A percentile compares a stretch with the other conserved stretches of the same genome.
Conservation (phyloP, 371 early-diverging fungal species). For the Apophysomyces sp. region DNA sequence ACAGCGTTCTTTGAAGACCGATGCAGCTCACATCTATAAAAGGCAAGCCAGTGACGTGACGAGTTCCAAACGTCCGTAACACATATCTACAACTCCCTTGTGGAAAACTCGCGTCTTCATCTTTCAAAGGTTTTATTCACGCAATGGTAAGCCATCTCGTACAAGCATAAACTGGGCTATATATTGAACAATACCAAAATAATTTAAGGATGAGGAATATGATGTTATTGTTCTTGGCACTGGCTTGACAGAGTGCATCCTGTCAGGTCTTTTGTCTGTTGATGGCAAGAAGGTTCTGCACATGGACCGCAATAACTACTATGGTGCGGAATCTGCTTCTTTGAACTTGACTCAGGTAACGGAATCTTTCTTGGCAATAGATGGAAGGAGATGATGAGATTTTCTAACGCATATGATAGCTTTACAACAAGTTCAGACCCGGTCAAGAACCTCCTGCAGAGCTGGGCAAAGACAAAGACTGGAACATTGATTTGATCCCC, state of each 20-base stretch:
- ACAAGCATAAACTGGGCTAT: background rate
- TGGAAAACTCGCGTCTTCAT: too few species aligned
- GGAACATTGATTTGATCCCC: constrained; percentile 98
- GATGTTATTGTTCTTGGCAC: constrained; percentile 99
- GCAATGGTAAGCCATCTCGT: constrained; percentile 16
- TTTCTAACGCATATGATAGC: constrained; percentile 37
- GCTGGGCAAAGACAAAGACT: constrained; percentile 92
- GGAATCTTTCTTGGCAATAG: too few species aligned
- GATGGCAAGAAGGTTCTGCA: constrained; percentile 98
- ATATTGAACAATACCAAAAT: background rate
- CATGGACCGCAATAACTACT: constrained; percentile 98
- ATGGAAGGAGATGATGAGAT: background rate
- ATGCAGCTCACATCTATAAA: too few species aligned
- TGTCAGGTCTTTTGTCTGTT: constrained; percentile 97
- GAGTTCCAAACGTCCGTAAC: too few species aligned
- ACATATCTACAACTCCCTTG: too few species aligned
- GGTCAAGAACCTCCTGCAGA: constrained; percentile 61
- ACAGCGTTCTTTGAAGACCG: too few species aligned
- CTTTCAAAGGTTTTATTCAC: background rate
- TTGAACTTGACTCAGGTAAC: constrained; percentile 91
- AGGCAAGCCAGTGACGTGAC: too few species aligned
- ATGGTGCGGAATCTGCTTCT: constrained; percentile 96
- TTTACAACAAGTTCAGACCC: constrained; percentile 85
- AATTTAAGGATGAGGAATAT: constrained; percentile 80
- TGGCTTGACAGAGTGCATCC: constrained; percentile 99